Evolutionary conservation across 257 asterid species (phyloP), one percentile per base, ranked within the genome.

Genomic region (Voacanga thouarsii): DNA sequence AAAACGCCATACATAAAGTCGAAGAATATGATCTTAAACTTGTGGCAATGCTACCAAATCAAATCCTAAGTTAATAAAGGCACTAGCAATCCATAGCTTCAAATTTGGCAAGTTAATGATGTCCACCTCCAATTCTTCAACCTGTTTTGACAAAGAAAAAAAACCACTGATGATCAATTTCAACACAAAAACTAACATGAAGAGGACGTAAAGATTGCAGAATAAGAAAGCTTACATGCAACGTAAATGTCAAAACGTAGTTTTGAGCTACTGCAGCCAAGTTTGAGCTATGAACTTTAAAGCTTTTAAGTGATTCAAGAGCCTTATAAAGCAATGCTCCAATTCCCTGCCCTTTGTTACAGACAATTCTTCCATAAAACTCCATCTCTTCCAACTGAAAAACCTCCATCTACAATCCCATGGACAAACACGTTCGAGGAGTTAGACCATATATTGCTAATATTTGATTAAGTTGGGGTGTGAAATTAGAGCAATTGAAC

Each of bases 21-120:
- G 19, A 60, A 23, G 24, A 56, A 5, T 7, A 2, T 51, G 76
- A 59, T 72, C n/a, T 76, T 70, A 83, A 49, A 80, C 78, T 71
- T 76, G 64, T 43, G 74, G 66, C 15, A 83, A 75, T 26, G 82
- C 73, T 64, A 83, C 87, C 56, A 94, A 87, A 77, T 88, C 89
- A 74, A 94, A 94, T n/a, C 97, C 98, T 49, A 88, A 88, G 44
- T 86, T 85, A 47, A 89, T 86, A 75, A 90, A 86, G 67, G 89
- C 82, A 41, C 82, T 83, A 6, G 89, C 91, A 61, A 94, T 84
- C 97, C 92, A 88, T 45, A 88, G 85, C 90, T 90, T 88, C 90
- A 90, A 39, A 74, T 83, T 86, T 39, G 86, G 79, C 79, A 89
- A 73, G 84, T 81, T 72, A 24, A 90, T 72, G 28, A 89, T 74